A percentile compares a stretch with the other conserved stretches of the same genome.
phyloP scores from a whole-genome alignment of 495 filamentous ascomycete species.

The Lasiosphaeria miniovina region DNA sequence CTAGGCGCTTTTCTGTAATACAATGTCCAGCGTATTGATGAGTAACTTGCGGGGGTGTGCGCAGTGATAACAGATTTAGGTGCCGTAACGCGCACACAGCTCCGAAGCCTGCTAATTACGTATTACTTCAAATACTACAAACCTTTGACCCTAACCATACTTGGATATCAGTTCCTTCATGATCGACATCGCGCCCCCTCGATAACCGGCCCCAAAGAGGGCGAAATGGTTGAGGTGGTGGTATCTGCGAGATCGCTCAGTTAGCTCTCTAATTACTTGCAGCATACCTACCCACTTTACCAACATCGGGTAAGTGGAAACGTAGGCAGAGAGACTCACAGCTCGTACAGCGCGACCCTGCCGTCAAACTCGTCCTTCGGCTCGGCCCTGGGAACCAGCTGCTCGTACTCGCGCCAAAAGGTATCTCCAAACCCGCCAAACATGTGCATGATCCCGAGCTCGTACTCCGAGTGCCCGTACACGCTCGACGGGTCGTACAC shows the following conservation, averaged over 20 bases:
- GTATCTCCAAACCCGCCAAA: constrained; percentile 79
- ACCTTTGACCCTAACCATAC: constrained; percentile 42
- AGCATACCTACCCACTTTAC: neutral
- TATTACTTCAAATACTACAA: too few species aligned
- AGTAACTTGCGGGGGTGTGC: too few species aligned
- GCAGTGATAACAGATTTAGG: too few species aligned
- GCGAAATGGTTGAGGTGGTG: constrained; percentile 89
- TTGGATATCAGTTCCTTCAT: constrained; percentile 69
- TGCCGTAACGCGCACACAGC: too few species aligned
- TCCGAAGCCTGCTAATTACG: too few species aligned
- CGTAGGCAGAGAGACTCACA: constrained; percentile 55
- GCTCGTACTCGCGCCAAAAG: constrained; percentile 77
- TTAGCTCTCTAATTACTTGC: constrained; percentile 3
- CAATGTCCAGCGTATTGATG: too few species aligned
- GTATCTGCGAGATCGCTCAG: constrained; percentile 51
- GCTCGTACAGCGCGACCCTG: constrained; percentile 72
- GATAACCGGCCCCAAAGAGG: constrained; percentile 77
- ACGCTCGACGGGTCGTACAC: constrained; percentile 78
- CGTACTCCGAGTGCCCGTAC: constrained; percentile 87
- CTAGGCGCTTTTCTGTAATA: too few species aligned
- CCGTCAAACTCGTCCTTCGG: constrained; percentile 83
- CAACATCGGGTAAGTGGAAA: neutral
- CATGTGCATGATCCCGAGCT: constrained; percentile 92
- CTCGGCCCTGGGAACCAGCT: constrained; percentile 70
- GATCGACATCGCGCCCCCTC: constrained; percentile 66